Conservation (phyloP, 495 filamentous ascomycete genomes). For the Neurospora sp. region DNA sequence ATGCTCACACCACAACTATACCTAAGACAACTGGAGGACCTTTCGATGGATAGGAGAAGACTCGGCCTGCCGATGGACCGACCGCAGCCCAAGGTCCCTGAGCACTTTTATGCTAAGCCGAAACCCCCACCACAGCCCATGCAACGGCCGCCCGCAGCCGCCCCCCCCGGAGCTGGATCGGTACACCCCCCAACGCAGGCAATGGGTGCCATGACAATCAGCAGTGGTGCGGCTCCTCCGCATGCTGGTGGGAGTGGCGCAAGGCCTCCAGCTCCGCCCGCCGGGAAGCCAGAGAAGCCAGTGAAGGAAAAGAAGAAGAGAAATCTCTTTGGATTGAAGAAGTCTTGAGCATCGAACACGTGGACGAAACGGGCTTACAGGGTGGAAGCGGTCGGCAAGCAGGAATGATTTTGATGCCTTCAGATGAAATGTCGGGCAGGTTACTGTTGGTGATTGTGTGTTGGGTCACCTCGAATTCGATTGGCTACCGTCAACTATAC, state of each 20-base stretch:
- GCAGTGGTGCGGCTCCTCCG: conserved; percentile 13
- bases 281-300: conserved; percentile 37
- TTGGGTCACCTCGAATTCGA: not conserved
- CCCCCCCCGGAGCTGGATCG: conserved; percentile 20
- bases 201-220: conserved; percentile 23
- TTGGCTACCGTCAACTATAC: not conserved
- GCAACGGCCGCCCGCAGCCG: not conserved
- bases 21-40: conserved; percentile 68
- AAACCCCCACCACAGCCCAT: conserved; percentile 29
- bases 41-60: conserved; percentile 60
- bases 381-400: not conserved
- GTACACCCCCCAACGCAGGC: conserved; percentile 23
- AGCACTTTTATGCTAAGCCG: conserved; percentile 77
- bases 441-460: not conserved
- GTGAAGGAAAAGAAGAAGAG: conserved; percentile 67
- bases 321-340: conserved; percentile 67
- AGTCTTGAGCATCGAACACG: conserved; percentile 11
- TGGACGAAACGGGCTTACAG: not conserved
- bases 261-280: conserved; percentile 25
- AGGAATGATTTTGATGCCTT: not conserved
- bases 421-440: not conserved
- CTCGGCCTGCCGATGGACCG: conserved; percentile 74
- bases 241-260: conserved; percentile 12
- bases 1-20: conserved; percentile 79
- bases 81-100: conserved; percentile 70